phyloP scores from a whole-genome alignment of 2,329 filamentous ascomycete genomes.

The Cladosporium cucumerinum region DNA sequence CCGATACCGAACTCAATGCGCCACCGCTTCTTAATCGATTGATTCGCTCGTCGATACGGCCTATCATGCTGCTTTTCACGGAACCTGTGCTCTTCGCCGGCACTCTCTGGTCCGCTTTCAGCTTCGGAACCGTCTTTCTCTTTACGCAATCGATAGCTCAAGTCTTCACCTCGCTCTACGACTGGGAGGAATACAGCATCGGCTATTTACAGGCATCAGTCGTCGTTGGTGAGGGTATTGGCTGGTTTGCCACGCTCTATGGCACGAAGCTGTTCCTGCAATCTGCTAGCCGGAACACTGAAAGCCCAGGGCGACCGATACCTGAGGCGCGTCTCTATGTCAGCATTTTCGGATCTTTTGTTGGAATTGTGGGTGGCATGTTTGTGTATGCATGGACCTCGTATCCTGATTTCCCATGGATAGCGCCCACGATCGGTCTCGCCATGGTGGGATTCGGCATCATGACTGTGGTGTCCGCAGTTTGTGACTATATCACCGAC shows the following conservation, averaged over 20 bases:
- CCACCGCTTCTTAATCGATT: conserved; percentile 35
- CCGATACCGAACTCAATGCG: conserved; percentile 36
- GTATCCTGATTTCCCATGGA: conserved; percentile 45
- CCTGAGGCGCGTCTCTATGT: conserved; percentile 48
- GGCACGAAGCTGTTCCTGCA: conserved; percentile 39
- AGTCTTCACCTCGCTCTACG: conserved; percentile 41
- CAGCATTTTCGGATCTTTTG: conserved; percentile 42
- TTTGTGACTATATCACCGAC: conserved; percentile 51
- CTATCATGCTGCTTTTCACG: conserved; percentile 44
- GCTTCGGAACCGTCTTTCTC: conserved; percentile 47
- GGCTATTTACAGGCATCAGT: conserved; percentile 47
- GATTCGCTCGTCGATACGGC: conserved; percentile 31
- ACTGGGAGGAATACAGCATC: conserved; percentile 40
- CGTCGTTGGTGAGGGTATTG: conserved; percentile 46
- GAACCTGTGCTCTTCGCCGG: conserved; percentile 50
- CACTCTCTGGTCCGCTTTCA: conserved; percentile 49
- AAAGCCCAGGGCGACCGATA: conserved; percentile 36
- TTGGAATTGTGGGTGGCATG: conserved; percentile 48
- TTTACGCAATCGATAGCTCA: conserved; percentile 49
- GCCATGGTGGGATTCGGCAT: conserved; percentile 50
- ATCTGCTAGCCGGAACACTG: conserved; percentile 39
- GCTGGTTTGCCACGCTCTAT: conserved; percentile 37
- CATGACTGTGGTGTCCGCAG: conserved; percentile 45
- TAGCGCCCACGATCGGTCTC: conserved; percentile 47
- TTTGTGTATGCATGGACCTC: conserved; percentile 53